phyloP scores from a whole-genome alignment of 208 protist species.

The Endotrypanum monterogeii region DNA sequence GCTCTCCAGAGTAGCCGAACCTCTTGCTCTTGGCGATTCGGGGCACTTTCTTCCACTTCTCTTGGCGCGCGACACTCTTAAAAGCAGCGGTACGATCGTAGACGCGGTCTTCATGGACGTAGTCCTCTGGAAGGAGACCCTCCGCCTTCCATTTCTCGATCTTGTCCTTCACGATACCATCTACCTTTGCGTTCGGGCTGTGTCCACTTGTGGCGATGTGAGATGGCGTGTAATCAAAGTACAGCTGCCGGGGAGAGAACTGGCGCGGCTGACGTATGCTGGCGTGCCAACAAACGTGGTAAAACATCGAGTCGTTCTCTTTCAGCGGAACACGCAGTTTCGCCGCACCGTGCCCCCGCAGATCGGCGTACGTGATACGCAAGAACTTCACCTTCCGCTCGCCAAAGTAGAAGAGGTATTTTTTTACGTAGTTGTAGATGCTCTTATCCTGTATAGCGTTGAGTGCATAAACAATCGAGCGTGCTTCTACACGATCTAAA shows the following conservation, averaged over 20 bases:
- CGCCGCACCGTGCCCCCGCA: conserved; percentile 82
- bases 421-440: conserved; percentile 88
- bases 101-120: conserved; percentile 84
- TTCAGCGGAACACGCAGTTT: conserved; percentile 76
- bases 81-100: conserved; percentile 81
- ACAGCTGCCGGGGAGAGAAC: conserved; percentile 88
- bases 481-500: conserved; percentile 78
- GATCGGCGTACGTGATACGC: conserved; percentile 76
- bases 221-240: conserved; percentile 91
- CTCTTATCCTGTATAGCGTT: conserved; percentile 74
- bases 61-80: conserved; percentile 78
- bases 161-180: conserved; percentile 92
- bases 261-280: conserved; percentile 78
- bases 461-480: conserved; percentile 77
- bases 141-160: conserved; percentile 92
- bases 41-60: conserved; percentile 88
- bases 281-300: conserved; percentile 89
- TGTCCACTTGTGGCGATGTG: conserved; percentile 47
- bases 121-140: conserved; percentile 86
- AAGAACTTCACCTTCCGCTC: conserved; percentile 89
- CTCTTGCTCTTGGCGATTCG: conserved; percentile 75
- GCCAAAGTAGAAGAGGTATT: conserved; percentile 87
- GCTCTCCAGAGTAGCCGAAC: conserved; percentile 79
- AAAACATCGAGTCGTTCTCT: conserved; percentile 90
- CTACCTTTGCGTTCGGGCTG: conserved; percentile 81